Conservation (phyloP, 2,329 filamentous ascomycete genomes). For the Colletotrichum chrysophilum region DNA sequence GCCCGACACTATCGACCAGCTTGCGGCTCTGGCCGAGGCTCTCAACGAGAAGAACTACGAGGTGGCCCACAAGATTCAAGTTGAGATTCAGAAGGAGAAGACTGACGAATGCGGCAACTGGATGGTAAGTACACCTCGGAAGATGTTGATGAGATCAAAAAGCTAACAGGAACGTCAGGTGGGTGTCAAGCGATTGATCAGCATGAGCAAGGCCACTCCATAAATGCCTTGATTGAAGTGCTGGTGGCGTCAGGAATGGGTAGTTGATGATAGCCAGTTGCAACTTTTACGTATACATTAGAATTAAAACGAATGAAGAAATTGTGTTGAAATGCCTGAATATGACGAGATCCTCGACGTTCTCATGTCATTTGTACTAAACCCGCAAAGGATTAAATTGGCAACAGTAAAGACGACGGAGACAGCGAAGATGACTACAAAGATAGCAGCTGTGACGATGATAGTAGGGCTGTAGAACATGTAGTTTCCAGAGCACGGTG, state of each 20-base stretch:
- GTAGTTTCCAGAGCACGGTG: background rate
- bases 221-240: slow-evolving; percentile 34
- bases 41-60: slow-evolving; percentile 74
- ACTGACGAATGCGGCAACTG: slow-evolving; percentile 83
- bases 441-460: background rate
- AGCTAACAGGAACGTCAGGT: slow-evolving; percentile 59
- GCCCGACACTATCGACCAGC: slow-evolving; percentile 74
- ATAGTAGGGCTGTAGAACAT: background rate
- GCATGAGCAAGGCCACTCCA: slow-evolving; percentile 79
- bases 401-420: background rate
- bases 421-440: background rate
- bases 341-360: background rate
- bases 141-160: background rate
- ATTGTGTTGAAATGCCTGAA: background rate
- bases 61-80: slow-evolving; percentile 69
- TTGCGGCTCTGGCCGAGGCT: slow-evolving; percentile 68
- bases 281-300: slow-evolving; percentile 19
- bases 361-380: background rate
- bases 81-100: slow-evolving; percentile 78
- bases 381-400: background rate
- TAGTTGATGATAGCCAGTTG: slow-evolving; percentile 18
- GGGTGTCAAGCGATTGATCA: slow-evolving; percentile 77
- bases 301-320: slow-evolving; percentile 9
- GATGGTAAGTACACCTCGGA: slow-evolving; percentile 70
- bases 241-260: background rate